Percentiles rank a stretch among this genome's conserved stretches.
phyloP scores from a whole-genome alignment of 768 basidiomycete genomes.

The Amanita subjunquillea region DNA sequence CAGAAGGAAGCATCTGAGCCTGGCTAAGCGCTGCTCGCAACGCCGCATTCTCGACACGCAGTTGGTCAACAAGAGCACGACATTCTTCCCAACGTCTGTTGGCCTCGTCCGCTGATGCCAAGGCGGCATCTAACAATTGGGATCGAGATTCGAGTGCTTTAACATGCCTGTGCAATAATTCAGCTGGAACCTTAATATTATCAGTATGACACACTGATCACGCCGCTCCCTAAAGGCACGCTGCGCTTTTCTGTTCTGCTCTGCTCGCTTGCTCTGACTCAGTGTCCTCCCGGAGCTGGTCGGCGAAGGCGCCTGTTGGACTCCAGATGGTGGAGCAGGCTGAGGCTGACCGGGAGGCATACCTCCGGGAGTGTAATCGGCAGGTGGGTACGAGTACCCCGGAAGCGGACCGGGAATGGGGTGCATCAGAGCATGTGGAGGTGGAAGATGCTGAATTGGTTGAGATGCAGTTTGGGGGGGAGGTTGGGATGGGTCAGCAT shows the following conservation, averaged over 20 bases:
- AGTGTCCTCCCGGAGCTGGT: slow-evolving; percentile 39
- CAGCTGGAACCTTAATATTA: slow-evolving; percentile 8
- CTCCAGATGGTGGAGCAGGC: slow-evolving; percentile 15
- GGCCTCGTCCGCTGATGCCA: slow-evolving; percentile 80
- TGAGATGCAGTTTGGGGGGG: slow-evolving; percentile 21
- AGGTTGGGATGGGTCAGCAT: slow-evolving; percentile 17
- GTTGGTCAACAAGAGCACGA: slow-evolving; percentile 79
- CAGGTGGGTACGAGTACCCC: slow-evolving; percentile 36
- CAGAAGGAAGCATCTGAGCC: slow-evolving; percentile 28
- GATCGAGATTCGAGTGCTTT: slow-evolving; percentile 83
- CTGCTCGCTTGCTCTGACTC: slow-evolving; percentile 79
- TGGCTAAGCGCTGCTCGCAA: slow-evolving; percentile 60
- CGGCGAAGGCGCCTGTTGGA: slow-evolving; percentile 5
- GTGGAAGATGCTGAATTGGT: slow-evolving; percentile 42
- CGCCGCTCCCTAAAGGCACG: slow-evolving; percentile 84
- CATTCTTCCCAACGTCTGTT: slow-evolving; percentile 88
- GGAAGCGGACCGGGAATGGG: slow-evolving; percentile 34
- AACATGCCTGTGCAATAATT: slow-evolving; percentile 48
- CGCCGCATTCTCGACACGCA: slow-evolving; percentile 75
- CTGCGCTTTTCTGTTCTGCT: slow-evolving; percentile 93
- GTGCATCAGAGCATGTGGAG: slow-evolving; percentile 44
- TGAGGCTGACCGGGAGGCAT: slow-evolving; percentile 19
- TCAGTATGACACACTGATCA: slow-evolving; percentile 58
- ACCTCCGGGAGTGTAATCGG: slow-evolving; percentile 39
- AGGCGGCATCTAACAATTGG: slow-evolving; percentile 74